phyloP scores from a whole-genome alignment of 768 basidiomycete genomes.

The button mushroom (Agaricus bisporus) region DNA sequence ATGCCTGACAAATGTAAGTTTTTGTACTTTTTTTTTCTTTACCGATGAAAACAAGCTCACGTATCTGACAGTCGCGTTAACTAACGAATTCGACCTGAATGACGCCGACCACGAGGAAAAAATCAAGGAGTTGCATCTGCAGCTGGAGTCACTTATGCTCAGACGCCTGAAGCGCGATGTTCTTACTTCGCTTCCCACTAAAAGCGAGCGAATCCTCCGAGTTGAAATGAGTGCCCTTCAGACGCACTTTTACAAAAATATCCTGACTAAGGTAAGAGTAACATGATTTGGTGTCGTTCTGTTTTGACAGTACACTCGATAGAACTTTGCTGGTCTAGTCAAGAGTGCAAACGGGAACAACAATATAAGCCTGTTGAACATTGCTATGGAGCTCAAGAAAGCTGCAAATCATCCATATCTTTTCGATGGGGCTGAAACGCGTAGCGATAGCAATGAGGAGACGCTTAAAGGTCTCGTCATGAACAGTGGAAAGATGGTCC shows the following conservation, averaged over 20 bases:
- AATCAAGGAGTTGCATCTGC: constrained; percentile 93
- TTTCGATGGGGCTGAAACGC: constrained; percentile 89
- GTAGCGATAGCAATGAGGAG: constrained; percentile 62
- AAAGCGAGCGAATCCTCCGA: constrained; percentile 95
- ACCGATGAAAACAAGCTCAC: constrained; percentile 1
- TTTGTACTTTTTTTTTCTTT: neutral
- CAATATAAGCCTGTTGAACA: constrained; percentile 94
- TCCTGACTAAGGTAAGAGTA: constrained; percentile 72
- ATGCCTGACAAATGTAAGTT: constrained; percentile 94
- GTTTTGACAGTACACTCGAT: neutral
- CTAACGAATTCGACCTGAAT: constrained; percentile 91
- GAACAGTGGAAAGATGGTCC: constrained; percentile 97
- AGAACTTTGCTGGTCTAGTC: constrained; percentile 92
- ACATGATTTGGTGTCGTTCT: constrained; percentile 1
- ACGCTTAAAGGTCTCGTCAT: constrained; percentile 93
- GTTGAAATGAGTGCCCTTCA: constrained; percentile 97
- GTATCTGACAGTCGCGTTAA: constrained; percentile 64
- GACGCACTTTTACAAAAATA: constrained; percentile 98
- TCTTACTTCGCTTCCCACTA: constrained; percentile 91
- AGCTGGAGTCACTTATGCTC: constrained; percentile 92
- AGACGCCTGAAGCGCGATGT: constrained; percentile 94
- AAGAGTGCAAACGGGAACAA: constrained; percentile 86
- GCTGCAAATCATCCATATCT: constrained; percentile 97
- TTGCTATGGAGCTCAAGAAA: constrained; percentile 99
- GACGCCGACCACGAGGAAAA: constrained; percentile 91